phyloP scores from a whole-genome alignment of 768 basidiomycete species.

The Tricholoma sp. region DNA sequence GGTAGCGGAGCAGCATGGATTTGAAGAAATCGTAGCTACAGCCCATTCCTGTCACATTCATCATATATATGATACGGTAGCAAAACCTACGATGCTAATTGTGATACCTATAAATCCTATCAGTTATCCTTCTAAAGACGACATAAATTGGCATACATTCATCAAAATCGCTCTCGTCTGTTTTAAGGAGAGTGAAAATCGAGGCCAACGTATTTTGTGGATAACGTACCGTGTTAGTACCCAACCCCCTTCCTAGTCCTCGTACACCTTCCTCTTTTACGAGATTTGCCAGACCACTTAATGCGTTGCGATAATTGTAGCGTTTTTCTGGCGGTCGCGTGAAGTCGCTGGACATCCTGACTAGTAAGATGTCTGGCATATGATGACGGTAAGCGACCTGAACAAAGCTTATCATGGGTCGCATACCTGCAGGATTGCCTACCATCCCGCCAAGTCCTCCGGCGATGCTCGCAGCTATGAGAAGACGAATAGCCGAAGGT shows the following conservation, averaged over 20 bases:
- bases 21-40: constrained; percentile 77
- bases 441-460: constrained; percentile 80
- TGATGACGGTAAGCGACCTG: neutral
- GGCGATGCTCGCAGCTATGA: constrained; percentile 63
- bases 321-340: constrained; percentile 67
- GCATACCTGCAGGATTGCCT: constrained; percentile 74
- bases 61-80: neutral
- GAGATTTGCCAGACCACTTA: constrained; percentile 63
- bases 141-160: constrained; percentile 49
- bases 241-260: constrained; percentile 69
- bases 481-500: constrained; percentile 49
- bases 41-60: neutral
- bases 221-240: constrained; percentile 63
- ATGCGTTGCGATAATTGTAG: constrained; percentile 76
- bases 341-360: constrained; percentile 87
- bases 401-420: constrained; percentile 1
- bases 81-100: constrained; percentile 73
- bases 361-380: constrained; percentile 58
- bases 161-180: constrained; percentile 64
- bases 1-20: constrained; percentile 43
- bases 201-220: neutral
- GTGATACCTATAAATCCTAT: constrained; percentile 48
- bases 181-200: constrained; percentile 1
- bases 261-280: constrained; percentile 63
- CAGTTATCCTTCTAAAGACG: neutral